A percentile compares a stretch with the other conserved stretches of the same genome.
phyloP scores from a whole-genome alignment of 257 asterid genomes.

The Lycium barbarum region DNA sequence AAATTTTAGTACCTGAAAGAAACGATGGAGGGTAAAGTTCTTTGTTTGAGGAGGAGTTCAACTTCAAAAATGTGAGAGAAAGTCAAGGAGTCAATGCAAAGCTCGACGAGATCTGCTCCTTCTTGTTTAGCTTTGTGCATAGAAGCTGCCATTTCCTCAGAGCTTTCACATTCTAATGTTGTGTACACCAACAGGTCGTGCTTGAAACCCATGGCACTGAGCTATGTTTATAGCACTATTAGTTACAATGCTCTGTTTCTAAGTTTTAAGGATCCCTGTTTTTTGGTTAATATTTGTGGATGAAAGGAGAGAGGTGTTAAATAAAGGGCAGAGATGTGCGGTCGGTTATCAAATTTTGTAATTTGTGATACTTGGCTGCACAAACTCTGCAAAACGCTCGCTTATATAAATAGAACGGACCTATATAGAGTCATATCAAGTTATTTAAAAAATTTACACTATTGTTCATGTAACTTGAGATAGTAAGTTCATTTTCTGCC shows the following conservation, averaged over 20 bases:
- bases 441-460: too few species aligned
- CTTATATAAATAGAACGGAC: not conserved
- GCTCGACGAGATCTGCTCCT: conserved; percentile 70
- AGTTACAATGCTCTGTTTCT: not conserved
- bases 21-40: conserved; percentile 57
- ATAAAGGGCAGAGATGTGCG: not conserved
- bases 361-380: not conserved
- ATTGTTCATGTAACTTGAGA: too few species aligned
- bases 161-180: conserved; percentile 52
- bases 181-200: conserved; percentile 51
- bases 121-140: conserved; percentile 56
- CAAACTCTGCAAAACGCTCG: not conserved
- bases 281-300: not conserved
- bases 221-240: too few species aligned
- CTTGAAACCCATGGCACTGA: conserved; percentile 45
- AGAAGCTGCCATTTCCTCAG: conserved; percentile 49
- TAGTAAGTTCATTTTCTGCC: too few species aligned
- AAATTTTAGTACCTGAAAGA: conserved; percentile 50
- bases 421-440: not conserved
- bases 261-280: too few species aligned
- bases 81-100: conserved; percentile 52
- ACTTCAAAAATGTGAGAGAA: conserved; percentile 56
- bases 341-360: not conserved
- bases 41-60: conserved; percentile 40
- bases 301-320: not conserved